Conservation (phyloP, 2,329 filamentous ascomycete genomes). For the Pseudopithomyces maydicus region DNA sequence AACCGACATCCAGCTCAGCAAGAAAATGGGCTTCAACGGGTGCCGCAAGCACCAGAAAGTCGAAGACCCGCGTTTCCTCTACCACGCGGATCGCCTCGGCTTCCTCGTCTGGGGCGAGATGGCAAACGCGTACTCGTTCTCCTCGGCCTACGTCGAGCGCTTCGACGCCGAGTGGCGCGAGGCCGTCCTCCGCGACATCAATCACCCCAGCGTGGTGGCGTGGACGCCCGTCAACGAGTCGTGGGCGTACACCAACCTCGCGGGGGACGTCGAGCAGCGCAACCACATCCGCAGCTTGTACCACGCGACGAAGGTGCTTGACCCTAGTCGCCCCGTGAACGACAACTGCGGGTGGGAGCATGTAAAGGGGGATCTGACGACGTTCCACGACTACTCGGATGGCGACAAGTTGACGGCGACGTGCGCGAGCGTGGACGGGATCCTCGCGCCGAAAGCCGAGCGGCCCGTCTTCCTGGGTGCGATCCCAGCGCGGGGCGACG, state of each 20-base stretch:
- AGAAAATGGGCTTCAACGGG: constrained; percentile 68
- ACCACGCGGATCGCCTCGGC: constrained; percentile 65
- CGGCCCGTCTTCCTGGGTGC: constrained; percentile 61
- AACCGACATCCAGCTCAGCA: constrained; percentile 60
- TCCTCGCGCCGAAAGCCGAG: constrained; percentile 59
- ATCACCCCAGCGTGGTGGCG: constrained; percentile 66
- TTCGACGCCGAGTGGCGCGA: constrained; percentile 70
- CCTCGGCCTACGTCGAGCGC: constrained; percentile 60
- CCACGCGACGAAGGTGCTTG: constrained; percentile 67
- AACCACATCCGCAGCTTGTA: constrained; percentile 69
- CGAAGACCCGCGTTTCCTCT: constrained; percentile 64
- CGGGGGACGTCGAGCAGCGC: constrained; percentile 61
- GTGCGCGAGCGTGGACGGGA: constrained; percentile 59
- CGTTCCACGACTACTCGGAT: constrained; percentile 72
- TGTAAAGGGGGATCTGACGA: constrained; percentile 66
- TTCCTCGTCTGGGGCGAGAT: constrained; percentile 70
- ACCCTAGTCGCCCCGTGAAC: constrained; percentile 68
- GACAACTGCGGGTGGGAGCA: constrained; percentile 77
- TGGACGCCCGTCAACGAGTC: constrained; percentile 71
- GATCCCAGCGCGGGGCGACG: constrained; percentile 49
- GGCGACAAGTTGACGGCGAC: constrained; percentile 60
- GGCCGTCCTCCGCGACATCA: constrained; percentile 66
- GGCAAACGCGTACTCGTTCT: constrained; percentile 69
- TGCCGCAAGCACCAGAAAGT: constrained; percentile 70
- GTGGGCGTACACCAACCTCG: constrained; percentile 68